Percentiles rank a stretch among this genome's conserved stretches.
These are phyloP conservation scores for Saccharomycopsis babjevae DNA, from an alignment of 805 yeast genomes.

Conservation along the genomic window DNA sequence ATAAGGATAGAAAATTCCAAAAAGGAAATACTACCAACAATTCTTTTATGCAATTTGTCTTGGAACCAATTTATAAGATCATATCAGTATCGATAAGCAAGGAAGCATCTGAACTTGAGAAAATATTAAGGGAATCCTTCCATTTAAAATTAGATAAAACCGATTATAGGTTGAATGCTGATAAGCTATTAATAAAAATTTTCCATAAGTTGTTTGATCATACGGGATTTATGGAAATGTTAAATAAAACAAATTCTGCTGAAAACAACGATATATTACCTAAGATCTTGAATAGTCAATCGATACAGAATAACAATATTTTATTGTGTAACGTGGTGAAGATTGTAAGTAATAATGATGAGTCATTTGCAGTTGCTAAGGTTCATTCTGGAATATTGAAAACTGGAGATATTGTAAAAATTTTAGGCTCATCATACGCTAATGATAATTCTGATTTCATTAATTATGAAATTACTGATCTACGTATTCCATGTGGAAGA, in stretches of 20 bases:
- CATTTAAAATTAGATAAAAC: constrained; percentile 33
- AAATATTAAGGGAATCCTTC: constrained; percentile 39
- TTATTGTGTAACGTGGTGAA: constrained; percentile 48
- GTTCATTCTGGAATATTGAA: constrained; percentile 51
- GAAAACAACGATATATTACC: constrained; percentile 18
- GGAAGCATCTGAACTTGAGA: constrained; percentile 34
- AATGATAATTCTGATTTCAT: constrained; percentile 43
- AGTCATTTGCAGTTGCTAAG: constrained; percentile 49
- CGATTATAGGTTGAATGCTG: constrained; percentile 43
- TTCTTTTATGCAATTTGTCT: constrained; percentile 54
- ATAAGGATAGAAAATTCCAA: constrained; percentile 38
- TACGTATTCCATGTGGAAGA: constrained; percentile 58
- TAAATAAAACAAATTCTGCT: constrained; percentile 20
- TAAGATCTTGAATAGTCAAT: neutral
- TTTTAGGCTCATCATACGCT: constrained; percentile 45
- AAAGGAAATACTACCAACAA: constrained; percentile 20
- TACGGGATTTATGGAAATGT: constrained; percentile 43
- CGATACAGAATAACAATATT: constrained; percentile 26
- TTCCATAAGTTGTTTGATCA: constrained; percentile 46
- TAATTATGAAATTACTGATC: constrained; percentile 30
- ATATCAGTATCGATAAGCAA: constrained; percentile 49
- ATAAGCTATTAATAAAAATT: constrained; percentile 44
- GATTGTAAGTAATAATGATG: constrained; percentile 38
- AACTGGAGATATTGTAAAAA: constrained; percentile 36
- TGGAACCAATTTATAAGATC: constrained; percentile 75